These are phyloP conservation scores for Colletotrichum siamense DNA, from an alignment of 2,329 filamentous ascomycete genomes.

Conservation along the genomic window DNA sequence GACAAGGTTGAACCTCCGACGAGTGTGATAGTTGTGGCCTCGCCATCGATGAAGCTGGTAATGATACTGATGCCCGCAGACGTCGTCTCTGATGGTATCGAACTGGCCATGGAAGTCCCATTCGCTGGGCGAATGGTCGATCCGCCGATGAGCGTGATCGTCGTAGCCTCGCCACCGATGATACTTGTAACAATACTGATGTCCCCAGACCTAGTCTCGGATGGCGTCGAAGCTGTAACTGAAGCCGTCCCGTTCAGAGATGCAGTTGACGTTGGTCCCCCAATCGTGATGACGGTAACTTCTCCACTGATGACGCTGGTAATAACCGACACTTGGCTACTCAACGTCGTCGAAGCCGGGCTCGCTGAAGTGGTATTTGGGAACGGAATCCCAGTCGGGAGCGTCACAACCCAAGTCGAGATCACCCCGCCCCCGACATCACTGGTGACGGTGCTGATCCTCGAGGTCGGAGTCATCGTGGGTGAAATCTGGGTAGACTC, in stretches of 20 bases:
- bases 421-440: not conserved
- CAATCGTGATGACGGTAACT: not conserved
- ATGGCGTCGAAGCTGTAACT: not conserved
- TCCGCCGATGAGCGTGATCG: not conserved
- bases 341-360: not conserved
- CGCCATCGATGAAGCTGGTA: not conserved
- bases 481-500: not conserved
- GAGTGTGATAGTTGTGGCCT: not conserved
- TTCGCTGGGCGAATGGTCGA: not conserved
- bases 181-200: not conserved
- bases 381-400: not conserved
- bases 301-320: not conserved
- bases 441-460: not conserved
- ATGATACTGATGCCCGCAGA: not conserved
- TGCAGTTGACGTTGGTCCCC: not conserved
- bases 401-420: not conserved
- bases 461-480: not conserved
- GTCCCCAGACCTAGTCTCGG: not conserved
- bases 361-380: not conserved
- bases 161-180: not conserved
- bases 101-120: not conserved
- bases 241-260: not conserved
- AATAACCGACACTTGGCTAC: not conserved
- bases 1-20: not conserved
- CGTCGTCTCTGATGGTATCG: not conserved